Evolutionary conservation across 331 rosid species (phyloP), one percentile per base, ranked within the genome.

Genomic region (Cydonia oblonga): DNA sequence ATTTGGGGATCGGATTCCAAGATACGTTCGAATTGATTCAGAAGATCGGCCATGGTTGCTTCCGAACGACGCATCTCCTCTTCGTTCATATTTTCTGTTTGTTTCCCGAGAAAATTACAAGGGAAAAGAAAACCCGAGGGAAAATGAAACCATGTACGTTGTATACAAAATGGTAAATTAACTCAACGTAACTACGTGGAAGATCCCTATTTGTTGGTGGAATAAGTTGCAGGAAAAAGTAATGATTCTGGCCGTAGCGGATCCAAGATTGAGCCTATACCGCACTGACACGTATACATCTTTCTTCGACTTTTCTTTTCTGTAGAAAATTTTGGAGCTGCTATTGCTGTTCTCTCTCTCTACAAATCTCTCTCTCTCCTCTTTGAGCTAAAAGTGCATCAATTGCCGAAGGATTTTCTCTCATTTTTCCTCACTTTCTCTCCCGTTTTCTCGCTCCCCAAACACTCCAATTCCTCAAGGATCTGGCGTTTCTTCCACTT

Each of bases 1-100:
- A 93, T 88, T 42, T 78, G 72, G 59, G 91, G 86, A 68, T 95
- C 91, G 20, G 87, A 81, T 44, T 89, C 90, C 68, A 95, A 80
- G 63, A 85, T 84, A 20, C 69, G 80, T 72, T 95, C 90, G 72
- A 91, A 85, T 54, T 85, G 86, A 64, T 57, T 72, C 76, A 93
- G 82, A 18, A 91, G 76, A 81, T 80, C 83, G 32, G 24, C 49
- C 63, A 77, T 65, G 7, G 66, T 72, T 66, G 30, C 77, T 79
- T 78, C 67, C 56, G 73, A 77, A 66, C 20, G 15, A 60, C 19
- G 29, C 38, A 66, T 24, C 40, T 16, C 53, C 40, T 49, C 59
- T 22, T 33, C 63, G 54, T 42, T 54, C 79, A 79, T 63, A 15
- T 61, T n/a, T 69, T 10, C 26, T 30, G 68, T 64, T 64, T 64